A percentile compares a stretch with the other conserved stretches of the same genome.
These are phyloP conservation scores for Moniliophthora roreri DNA, from an alignment of 1,284 basidiomycete genomes.

Conservation along the genomic window DNA sequence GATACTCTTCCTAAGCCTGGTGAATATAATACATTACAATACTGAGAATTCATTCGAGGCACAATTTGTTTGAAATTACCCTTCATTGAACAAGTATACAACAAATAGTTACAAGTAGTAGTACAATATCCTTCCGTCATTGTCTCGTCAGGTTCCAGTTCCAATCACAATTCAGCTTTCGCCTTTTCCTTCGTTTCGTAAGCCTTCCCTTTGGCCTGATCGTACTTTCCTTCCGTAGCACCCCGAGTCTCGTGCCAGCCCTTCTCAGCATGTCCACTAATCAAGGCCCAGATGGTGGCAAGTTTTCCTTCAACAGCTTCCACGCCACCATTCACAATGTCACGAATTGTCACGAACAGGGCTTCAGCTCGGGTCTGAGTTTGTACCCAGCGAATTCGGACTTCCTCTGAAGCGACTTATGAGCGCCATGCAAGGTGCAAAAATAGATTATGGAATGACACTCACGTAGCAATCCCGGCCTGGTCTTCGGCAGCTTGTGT, in stretches of 20 bases:
- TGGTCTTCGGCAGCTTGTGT: conserved; percentile 57
- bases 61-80: too few species aligned
- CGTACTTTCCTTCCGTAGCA: conserved; percentile 21
- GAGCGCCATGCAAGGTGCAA: too few species aligned
- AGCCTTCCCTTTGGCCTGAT: conserved; percentile 23
- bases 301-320: conserved; percentile 72
- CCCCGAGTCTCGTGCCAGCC: conserved; percentile 27
- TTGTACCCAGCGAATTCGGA: conserved; percentile 77
- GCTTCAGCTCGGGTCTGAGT: conserved; percentile 53
- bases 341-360: conserved; percentile 57
- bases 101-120: too few species aligned
- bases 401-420: conserved; percentile 60
- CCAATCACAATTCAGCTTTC: conserved; percentile 7
- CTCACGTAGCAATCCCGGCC: conserved; percentile 75
- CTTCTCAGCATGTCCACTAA: conserved; percentile 37
- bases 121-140: too few species aligned
- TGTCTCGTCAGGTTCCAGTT: too few species aligned
- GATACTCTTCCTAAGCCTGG: too few species aligned
- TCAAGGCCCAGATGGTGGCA: conserved; percentile 36
- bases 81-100: too few species aligned
- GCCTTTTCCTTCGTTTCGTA: conserved; percentile 17
- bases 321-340: conserved; percentile 61
- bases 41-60: too few species aligned
- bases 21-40: too few species aligned
- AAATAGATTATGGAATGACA: conserved; percentile 12